Base-by-base conservation (phyloP, 805 yeast species). In the Teunomyces barrocoloradensis region DNA sequence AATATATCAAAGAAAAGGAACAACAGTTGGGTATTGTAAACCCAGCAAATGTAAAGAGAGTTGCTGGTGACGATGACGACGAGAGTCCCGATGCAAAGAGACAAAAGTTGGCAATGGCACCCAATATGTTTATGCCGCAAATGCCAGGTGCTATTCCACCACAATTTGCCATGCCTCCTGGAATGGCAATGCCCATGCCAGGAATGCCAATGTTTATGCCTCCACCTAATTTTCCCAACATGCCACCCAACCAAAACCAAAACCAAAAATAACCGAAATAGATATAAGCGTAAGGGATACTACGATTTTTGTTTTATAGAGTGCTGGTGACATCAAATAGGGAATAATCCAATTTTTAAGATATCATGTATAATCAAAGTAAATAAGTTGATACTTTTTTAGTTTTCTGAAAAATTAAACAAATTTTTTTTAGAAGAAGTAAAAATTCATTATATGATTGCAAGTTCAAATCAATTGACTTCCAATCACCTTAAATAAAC, bases 1-100 rank as follows among this genome's bases (percentile, higher is more conserved):
- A 74, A 30, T 87, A 74, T 49, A 52, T 81, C 5, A 72, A 74
- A 46, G 66, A 57, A 48, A 67, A 59, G 43, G 53, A 62, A 39
- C 44, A 53, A 18, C 66, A 64, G 53, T 57, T 70, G 44, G 75
- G 73, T 1, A 51, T 71, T 21, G 66, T 66, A 46, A 68, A 69
- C 43, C 73, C 75, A 1, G 30, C 55, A 13, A 60, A 60, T 6
- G 39, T 38, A 35, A 58, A 55, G 52, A 48, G 72, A 42, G 28
- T 52, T 5, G 51, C 53, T 12, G 58, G 50, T 12, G 58, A 51
- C 2, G 60, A 50, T 15, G 59, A 52, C 2, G 60, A 44, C 1
- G 60, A 54, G 4, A 56, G 47, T 11, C 32, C 52, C 1, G 66
- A 55, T 27, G 39, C 56, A 5, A 71, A 71, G 50, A 60, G 65